Conservation (phyloP, 805 yeast species). For the Yamadazyma insecticola region DNA sequence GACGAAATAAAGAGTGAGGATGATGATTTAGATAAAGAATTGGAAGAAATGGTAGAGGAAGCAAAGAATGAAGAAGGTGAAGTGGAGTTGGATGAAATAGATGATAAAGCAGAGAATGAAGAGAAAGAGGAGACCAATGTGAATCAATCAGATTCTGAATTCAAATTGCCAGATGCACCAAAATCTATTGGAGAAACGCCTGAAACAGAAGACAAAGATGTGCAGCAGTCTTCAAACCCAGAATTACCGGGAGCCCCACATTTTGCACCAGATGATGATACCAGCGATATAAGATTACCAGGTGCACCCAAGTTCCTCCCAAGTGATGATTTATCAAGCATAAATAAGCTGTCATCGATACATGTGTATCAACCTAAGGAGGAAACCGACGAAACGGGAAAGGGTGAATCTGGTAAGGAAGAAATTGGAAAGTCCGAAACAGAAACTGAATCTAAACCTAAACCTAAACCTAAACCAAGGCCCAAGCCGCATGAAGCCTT, state of each 20-base stretch:
- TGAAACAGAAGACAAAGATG: background rate
- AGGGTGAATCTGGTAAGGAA: background rate
- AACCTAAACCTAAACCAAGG: background rate
- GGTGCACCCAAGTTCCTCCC: conserved; percentile 42
- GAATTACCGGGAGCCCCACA: conserved; percentile 38
- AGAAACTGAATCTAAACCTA: conserved; percentile 1
- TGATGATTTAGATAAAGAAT: conserved; percentile 25
- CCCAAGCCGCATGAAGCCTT: conserved; percentile 9
- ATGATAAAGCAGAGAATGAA: background rate
- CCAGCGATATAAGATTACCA: conserved; percentile 29
- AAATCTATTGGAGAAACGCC: conserved; percentile 1
- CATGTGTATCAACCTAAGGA: conserved; percentile 27
- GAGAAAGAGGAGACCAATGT: background rate
- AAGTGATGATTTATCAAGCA: conserved; percentile 31
- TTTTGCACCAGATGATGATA: conserved; percentile 24
- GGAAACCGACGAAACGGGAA: background rate
- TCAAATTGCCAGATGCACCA: conserved; percentile 10
- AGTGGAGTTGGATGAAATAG: conserved; percentile 1
- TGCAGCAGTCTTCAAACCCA: no score
- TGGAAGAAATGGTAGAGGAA: conserved; percentile 10
- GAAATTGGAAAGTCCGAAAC: background rate
- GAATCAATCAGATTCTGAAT: background rate
- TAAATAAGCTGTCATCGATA: conserved; percentile 35
- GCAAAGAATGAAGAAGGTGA: background rate
- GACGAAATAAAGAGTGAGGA: conserved; percentile 24